phyloP scores from a whole-genome alignment of 2,329 filamentous ascomycete species.

The Parastagonospora nodorum region DNA sequence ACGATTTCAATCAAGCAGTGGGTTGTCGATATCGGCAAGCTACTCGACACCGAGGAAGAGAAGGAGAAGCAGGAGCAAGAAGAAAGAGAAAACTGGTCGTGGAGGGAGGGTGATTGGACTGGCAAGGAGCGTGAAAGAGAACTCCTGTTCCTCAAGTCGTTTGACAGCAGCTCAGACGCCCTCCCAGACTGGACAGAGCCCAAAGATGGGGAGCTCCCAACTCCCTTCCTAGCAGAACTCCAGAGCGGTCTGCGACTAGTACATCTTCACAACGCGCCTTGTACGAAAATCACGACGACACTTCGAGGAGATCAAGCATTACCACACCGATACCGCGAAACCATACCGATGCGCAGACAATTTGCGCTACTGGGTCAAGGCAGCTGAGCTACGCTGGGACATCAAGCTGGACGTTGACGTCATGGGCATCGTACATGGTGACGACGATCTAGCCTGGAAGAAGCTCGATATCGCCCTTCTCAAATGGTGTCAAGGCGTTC shows the following conservation, averaged over 20 bases:
- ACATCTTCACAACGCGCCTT: slow-evolving; percentile 84
- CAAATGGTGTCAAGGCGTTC: slow-evolving; percentile 80
- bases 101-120: slow-evolving; percentile 74
- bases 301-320: slow-evolving; percentile 87
- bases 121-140: slow-evolving; percentile 81
- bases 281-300: slow-evolving; percentile 83
- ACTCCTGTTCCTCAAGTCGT: slow-evolving; percentile 77
- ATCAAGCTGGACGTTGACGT: slow-evolving; percentile 82
- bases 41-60: slow-evolving; percentile 77
- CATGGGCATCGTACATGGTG: slow-evolving; percentile 81
- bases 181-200: slow-evolving; percentile 71
- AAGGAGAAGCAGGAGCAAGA: slow-evolving; percentile 75
- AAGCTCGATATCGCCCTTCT: slow-evolving; percentile 83
- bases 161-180: slow-evolving; percentile 63
- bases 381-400: slow-evolving; percentile 92
- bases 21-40: slow-evolving; percentile 76
- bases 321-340: slow-evolving; percentile 91
- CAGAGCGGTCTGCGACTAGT: slow-evolving; percentile 82
- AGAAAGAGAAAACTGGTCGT: slow-evolving; percentile 76
- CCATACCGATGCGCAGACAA: slow-evolving; percentile 95
- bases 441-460: slow-evolving; percentile 71
- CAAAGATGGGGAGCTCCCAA: slow-evolving; percentile 63
- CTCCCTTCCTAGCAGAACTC: slow-evolving; percentile 73
- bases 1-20: slow-evolving; percentile 75
- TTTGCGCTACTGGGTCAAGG: slow-evolving; percentile 93